These are phyloP conservation scores for Boletus sp. DNA, from an alignment of 768 basidiomycete genomes.

Conservation along the genomic window DNA sequence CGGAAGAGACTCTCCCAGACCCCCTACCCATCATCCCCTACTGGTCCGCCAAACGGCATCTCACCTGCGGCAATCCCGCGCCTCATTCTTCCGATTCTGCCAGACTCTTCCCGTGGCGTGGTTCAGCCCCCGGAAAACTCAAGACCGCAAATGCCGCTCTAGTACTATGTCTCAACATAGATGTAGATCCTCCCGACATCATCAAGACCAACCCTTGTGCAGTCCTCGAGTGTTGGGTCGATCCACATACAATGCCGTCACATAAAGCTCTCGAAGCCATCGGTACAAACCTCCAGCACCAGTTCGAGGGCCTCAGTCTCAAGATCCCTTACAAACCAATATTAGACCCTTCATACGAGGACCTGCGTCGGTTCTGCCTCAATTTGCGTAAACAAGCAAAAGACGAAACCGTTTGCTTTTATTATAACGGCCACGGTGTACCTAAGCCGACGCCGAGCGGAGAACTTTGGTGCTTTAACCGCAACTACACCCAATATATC, in stretches of 20 bases:
- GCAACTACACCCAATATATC: conserved; percentile 96
- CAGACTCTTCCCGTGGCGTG: conserved; percentile 76
- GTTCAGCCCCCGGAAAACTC: conserved; percentile 75
- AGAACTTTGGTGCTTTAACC: conserved; percentile 98
- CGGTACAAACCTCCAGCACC: conserved; percentile 88
- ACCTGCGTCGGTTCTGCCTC: conserved; percentile 83
- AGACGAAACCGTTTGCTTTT: conserved; percentile 91
- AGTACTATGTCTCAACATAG: conserved; percentile 93
- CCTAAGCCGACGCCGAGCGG: conserved; percentile 94
- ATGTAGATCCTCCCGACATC: conserved; percentile 95
- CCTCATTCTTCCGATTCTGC: conserved; percentile 65
- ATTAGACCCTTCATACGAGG: conserved; percentile 93
- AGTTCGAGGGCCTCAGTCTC: conserved; percentile 93
- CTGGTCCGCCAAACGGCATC: conserved; percentile 88
- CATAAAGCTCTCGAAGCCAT: conserved; percentile 94
- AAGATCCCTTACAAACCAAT: conserved; percentile 95
- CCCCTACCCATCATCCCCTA: conserved; percentile 67
- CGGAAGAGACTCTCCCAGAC: conserved; percentile 46
- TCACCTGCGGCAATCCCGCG: conserved; percentile 84
- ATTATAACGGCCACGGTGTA: conserved; percentile 99
- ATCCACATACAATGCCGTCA: conserved; percentile 89
- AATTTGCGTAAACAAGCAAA: conserved; percentile 84
- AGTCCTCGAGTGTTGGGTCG: conserved; percentile 94
- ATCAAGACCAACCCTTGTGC: conserved; percentile 98
- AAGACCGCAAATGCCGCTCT: conserved; percentile 89